A percentile compares a stretch with the other conserved stretches of the same genome.
Evolutionary conservation across 306 rosid species (phyloP).

Genomic region (Vicia faba): DNA sequence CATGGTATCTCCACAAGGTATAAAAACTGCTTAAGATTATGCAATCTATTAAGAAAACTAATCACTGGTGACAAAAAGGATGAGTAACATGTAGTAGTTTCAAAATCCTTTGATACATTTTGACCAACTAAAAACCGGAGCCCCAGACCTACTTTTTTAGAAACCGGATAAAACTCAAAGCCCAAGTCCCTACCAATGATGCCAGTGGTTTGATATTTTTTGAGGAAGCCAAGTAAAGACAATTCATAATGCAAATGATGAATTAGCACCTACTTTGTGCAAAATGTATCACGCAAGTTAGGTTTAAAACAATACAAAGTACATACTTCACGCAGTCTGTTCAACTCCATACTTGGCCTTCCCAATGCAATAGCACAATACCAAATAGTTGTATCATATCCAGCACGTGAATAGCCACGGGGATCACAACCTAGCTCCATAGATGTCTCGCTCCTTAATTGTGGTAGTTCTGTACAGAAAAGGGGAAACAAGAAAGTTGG

Average conservation of each 20-base stretch:
- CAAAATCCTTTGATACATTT: conserved; percentile 10
- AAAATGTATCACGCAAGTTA: conserved; percentile 19
- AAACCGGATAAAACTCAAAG: conserved; percentile 20
- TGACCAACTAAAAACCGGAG: background rate
- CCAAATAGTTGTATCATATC: conserved; percentile 73
- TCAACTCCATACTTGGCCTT: conserved; percentile 69
- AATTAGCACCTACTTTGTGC: conserved; percentile 5
- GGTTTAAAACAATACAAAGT: conserved; percentile 29
- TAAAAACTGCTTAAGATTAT: conserved; percentile 3
- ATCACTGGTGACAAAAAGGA: conserved; percentile 12
- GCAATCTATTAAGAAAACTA: conserved; percentile 19
- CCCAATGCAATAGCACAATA: conserved; percentile 91
- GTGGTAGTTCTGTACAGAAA: conserved; percentile 66
- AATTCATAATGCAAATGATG: background rate
- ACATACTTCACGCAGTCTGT: conserved; percentile 89
- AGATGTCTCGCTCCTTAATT: conserved; percentile 75
- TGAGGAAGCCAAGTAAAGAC: conserved; percentile 22
- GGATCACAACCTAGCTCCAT: conserved; percentile 94
- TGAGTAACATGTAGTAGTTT: background rate
- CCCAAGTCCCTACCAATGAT: background rate
- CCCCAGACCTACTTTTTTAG: conserved; percentile 2
- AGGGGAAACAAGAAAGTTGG: conserved; percentile 8
- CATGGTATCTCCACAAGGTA: background rate
- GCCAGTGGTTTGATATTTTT: conserved; percentile 18
- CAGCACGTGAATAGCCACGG: conserved; percentile 88